Conservation (phyloP, 2,329 filamentous ascomycete species). For the Tolypocladium pustulatum region DNA sequence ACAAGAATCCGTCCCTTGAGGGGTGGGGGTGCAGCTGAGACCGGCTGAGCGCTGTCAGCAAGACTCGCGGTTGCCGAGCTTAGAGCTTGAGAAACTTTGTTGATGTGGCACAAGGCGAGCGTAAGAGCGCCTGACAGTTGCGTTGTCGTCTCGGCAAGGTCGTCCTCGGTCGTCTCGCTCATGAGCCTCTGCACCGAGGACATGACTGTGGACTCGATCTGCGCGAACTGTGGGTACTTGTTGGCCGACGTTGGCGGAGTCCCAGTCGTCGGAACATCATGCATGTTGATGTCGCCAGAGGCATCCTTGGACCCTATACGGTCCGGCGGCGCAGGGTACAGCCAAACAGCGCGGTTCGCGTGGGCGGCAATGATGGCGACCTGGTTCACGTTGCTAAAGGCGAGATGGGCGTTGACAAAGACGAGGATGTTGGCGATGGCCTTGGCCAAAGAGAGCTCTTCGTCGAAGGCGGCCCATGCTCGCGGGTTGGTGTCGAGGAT, state of each 20-base stretch:
- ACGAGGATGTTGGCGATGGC: constrained; percentile 83
- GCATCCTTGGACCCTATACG: constrained; percentile 11
- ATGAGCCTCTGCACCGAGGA: constrained; percentile 66
- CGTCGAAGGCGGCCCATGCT: constrained; percentile 73
- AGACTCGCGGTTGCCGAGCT: constrained; percentile 41
- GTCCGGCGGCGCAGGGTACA: constrained; percentile 57
- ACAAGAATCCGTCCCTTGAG: constrained; percentile 64
- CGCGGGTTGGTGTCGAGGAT: constrained; percentile 94
- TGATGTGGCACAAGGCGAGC: constrained; percentile 80
- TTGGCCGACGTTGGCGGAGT: constrained; percentile 48
- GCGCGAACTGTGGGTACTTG: constrained; percentile 86
- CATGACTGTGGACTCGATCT: constrained; percentile 74
- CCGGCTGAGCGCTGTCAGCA: constrained; percentile 23
- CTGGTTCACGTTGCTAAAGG: constrained; percentile 87
- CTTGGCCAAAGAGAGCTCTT: constrained; percentile 67
- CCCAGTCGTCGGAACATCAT: constrained; percentile 26
- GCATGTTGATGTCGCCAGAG: constrained; percentile 50
- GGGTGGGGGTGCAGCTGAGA: constrained; percentile 17
- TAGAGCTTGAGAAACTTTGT: constrained; percentile 63
- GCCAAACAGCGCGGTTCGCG: constrained; percentile 74
- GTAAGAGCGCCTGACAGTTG: constrained; percentile 87
- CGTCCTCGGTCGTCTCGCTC: constrained; percentile 49
- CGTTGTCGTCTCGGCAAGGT: constrained; percentile 67
- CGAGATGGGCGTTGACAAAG: constrained; percentile 93
- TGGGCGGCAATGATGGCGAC: constrained; percentile 89